phyloP scores from a whole-genome alignment of 192 early-diverging fungal genomes.

The Bifiguratus adelaidae region DNA sequence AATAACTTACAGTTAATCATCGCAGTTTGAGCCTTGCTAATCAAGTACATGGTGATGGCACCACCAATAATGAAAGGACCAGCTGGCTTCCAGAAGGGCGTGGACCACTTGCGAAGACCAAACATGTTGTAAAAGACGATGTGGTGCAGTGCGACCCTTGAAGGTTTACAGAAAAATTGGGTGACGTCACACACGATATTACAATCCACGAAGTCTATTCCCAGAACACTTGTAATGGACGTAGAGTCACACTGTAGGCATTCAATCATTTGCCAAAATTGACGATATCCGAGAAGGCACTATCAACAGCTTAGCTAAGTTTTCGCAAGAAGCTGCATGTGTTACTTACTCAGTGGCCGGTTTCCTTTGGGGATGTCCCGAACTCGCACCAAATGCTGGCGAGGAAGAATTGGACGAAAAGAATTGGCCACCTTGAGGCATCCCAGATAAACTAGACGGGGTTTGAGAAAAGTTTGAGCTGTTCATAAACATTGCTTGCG shows the following conservation, averaged over 20 bases:
- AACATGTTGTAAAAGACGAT: too few species aligned
- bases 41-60: constrained; percentile 33
- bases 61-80: constrained; percentile 42
- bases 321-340: background rate
- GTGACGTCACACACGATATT: too few species aligned
- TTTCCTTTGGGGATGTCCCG: constrained; percentile 5
- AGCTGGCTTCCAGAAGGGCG: constrained; percentile 37
- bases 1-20: constrained; percentile 32
- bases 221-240: too few species aligned
- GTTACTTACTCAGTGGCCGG: constrained; percentile 15
- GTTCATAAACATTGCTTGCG: constrained; percentile 2
- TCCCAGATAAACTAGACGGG: too few species aligned
- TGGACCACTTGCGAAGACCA: constrained; percentile 41
- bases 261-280: constrained; percentile 4
- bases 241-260: too few species aligned
- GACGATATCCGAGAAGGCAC: constrained; percentile 18
- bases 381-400: background rate
- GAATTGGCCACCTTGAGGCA: constrained; percentile 18
- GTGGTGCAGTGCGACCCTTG: too few species aligned
- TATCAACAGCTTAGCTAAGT: background rate
- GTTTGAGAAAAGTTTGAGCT: too few species aligned
- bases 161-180: too few species aligned
- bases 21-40: constrained; percentile 29
- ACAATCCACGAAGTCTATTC: too few species aligned
- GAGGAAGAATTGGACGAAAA: constrained; percentile 2